phyloP scores from a whole-genome alignment of 2,329 filamentous ascomycete genomes.

The Colletotrichum sp. region DNA sequence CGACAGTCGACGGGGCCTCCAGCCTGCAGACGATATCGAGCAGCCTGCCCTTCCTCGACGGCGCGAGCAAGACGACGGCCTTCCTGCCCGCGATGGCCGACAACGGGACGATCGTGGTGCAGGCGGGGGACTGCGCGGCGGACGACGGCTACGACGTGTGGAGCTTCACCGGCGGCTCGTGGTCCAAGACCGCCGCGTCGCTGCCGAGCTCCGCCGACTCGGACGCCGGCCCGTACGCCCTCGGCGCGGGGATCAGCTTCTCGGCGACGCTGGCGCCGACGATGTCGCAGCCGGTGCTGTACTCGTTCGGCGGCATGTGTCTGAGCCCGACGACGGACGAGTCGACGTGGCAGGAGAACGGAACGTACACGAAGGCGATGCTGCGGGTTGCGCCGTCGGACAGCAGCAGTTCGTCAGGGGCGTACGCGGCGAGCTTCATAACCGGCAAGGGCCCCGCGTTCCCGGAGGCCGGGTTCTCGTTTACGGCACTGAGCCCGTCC shows the following conservation, averaged over 20 bases:
- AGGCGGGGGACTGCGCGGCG: constrained; percentile 73
- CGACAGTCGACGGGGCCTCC: constrained; percentile 53
- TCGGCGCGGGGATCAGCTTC: constrained; percentile 68
- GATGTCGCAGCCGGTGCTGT: constrained; percentile 62
- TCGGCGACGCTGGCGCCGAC: constrained; percentile 62
- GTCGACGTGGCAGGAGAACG: constrained; percentile 67
- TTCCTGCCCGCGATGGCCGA: constrained; percentile 73
- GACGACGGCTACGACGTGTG: constrained; percentile 65
- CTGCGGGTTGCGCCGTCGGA: constrained; percentile 62
- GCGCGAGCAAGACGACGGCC: constrained; percentile 51
- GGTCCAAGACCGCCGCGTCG: constrained; percentile 38
- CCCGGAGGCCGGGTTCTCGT: constrained; percentile 84
- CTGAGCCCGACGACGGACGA: constrained; percentile 49
- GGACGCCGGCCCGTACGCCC: constrained; percentile 48
- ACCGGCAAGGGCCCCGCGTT: constrained; percentile 46
- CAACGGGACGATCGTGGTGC: constrained; percentile 74
- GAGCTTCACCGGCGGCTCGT: constrained; percentile 65
- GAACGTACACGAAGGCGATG: constrained; percentile 84
- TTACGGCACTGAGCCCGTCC: constrained; percentile 75
- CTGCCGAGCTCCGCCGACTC: constrained; percentile 22
- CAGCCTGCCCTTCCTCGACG: constrained; percentile 66
- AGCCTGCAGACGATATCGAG: constrained; percentile 56
- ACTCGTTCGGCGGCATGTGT: constrained; percentile 93
- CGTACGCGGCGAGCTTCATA: constrained; percentile 41
- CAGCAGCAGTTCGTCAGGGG: constrained; percentile 17